Evolutionary conservation across 495 filamentous ascomycete genomes (phyloP), one percentile per base, ranked within the genome.

Genomic region (Tuber magnatum): DNA sequence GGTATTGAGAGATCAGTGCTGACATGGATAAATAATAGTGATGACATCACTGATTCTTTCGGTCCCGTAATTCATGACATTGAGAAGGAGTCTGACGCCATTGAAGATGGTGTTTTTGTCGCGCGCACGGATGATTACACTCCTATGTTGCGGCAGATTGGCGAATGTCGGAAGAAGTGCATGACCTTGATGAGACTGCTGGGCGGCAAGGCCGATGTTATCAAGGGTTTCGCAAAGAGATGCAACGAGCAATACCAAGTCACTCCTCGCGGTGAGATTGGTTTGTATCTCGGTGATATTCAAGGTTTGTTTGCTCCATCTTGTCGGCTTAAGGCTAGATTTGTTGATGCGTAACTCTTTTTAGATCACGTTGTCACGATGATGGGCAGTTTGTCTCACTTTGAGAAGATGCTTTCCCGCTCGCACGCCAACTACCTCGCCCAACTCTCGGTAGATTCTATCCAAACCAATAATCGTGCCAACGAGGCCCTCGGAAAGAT

Each of bases 201-300:
- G 35, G 95, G 95, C 78, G 97, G 95, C 84, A 99, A 99, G 85
- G 95, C 94, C 16, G 95, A 99, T 80, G 95, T 99, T 40, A 97
- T 99, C 85, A 97, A 97, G 85, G 94, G 95, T 2, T 97, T 99
- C 77, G 95, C 95, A n/a, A 99, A 99, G 85, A 87, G 95, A 32
- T 99, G 95, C 84, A 99, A 97, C 80, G 95, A 99, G 85, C 93
- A 94, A 77, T 99, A 95, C 93, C 92, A 97, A 81, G 91, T 99
- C 68, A 96, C 95, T 40, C 95, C 95, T 71, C 87, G 94, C 75
- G 94, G 91, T 44, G 95, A 99, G 84, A 97, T 99, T 84, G 94
- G 95, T 10, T 81, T 98, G 73, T 99, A 97, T 84, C 84, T 99
- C 76, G 94, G 95, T 72, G 95, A 97, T 86, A 97, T 99, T 80